These are phyloP conservation scores for Saraca asoca DNA, from an alignment of 331 rosid genomes.

Conservation along the genomic window DNA sequence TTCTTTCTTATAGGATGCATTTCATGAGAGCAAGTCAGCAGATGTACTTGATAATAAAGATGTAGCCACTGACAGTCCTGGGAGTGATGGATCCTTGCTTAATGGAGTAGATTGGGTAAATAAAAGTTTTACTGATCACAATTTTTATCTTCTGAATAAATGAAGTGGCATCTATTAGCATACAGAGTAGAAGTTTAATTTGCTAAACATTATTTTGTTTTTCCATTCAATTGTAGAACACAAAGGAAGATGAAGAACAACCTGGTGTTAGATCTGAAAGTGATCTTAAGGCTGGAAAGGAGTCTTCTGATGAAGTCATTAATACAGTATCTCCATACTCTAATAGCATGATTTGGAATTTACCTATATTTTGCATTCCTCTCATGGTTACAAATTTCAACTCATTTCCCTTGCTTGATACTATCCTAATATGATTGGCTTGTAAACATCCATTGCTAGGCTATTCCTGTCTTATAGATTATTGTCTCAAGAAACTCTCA, in stretches of 20 bases:
- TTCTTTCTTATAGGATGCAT: slow-evolving; percentile 55
- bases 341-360: not conserved
- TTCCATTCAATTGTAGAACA: slow-evolving; percentile 25
- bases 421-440: not conserved
- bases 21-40: slow-evolving; percentile 34
- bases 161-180: too few relatives aligned
- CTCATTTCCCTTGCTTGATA: not conserved
- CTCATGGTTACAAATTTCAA: not conserved
- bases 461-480: not conserved
- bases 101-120: slow-evolving; percentile 44
- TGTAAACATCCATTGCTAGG: not conserved
- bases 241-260: slow-evolving; percentile 37
- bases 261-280: slow-evolving; percentile 38
- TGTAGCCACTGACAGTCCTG: slow-evolving; percentile 17
- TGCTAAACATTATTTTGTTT: not conserved
- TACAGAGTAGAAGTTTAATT: too few relatives aligned
- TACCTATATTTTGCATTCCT: not conserved
- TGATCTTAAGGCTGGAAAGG: slow-evolving; percentile 40
- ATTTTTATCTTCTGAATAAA: too few relatives aligned
- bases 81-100: slow-evolving; percentile 18
- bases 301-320: slow-evolving; percentile 38
- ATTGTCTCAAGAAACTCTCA: too few relatives aligned
- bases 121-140: not conserved
- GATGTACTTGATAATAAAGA: slow-evolving; percentile 35
- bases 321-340: slow-evolving; percentile 14